Evolutionary conservation across 306 rosid species (phyloP), one percentile per base, ranked within the genome.

Genomic region (Glycine soja): DNA sequence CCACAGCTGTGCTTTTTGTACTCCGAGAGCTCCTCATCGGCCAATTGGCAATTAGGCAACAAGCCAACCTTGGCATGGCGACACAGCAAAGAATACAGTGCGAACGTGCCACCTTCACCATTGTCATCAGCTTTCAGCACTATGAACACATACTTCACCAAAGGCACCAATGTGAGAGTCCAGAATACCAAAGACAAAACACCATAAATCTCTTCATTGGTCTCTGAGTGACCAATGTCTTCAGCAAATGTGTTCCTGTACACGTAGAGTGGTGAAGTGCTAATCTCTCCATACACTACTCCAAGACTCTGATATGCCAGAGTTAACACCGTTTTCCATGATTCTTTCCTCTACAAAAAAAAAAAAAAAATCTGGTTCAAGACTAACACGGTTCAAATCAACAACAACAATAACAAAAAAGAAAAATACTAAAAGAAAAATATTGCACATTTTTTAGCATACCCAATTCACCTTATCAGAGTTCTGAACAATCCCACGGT

Each of bases 41-140:
- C 96, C 52, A 79, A 10, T 81, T 95, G 99, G 67, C 82, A 75
- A 87, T 91, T 93, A 36, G 97, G 98, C 74, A 95, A 68, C 11
- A 90, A 88, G 62, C 91, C 87, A 56, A 95, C 90, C 76, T 91
- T 76, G 75, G 94, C 98, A 66, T 93, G 93, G 47, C 99, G 86
- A 82, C 99, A 95, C 58, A 95, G 86, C 89, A 93, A 86, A 15
- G 99, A 95, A 84, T 95, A 95, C 63, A 95, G 78, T 7, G 99
- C 99, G 83, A 95, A 95, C 11, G 98, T 95, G 71, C 99, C 99
- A 77, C 99, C 99, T 82, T 95, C 99, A 38, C 98, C 98, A 90
- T 95, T 95, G 68, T 95, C 99, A 74, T 95, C 89, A 18, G 98
- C 99, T 84, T 78, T 92, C 18, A 95, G 89, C 48, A 95, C 99